Conservation (phyloP, 1,284 basidiomycete species). For the Thelephora terrestris region DNA sequence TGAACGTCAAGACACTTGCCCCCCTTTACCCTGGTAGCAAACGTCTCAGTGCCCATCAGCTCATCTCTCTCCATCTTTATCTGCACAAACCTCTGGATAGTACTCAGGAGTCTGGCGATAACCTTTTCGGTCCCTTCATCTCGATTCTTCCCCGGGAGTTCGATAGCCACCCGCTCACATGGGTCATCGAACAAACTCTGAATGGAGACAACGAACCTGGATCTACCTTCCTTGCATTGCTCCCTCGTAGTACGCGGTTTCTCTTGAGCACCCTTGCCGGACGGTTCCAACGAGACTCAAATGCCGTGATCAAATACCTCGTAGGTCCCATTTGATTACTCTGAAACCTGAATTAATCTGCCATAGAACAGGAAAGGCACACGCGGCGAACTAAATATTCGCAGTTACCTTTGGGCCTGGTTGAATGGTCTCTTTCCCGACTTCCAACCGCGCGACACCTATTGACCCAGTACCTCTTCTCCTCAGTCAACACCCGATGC, state of each 20-base stretch:
- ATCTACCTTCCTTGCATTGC: constrained; percentile 24
- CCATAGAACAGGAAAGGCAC: neutral
- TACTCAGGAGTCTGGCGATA: constrained; percentile 36
- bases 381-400: neutral
- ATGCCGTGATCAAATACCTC: constrained; percentile 34
- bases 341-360: neutral
- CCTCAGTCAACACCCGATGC: constrained; percentile 77
- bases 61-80: constrained; percentile 41
- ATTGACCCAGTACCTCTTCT: constrained; percentile 8
- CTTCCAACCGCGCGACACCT: constrained; percentile 5
- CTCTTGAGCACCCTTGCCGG: constrained; percentile 38
- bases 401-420: constrained; percentile 77
- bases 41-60: constrained; percentile 43
- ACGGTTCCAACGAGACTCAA: constrained; percentile 55
- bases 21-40: constrained; percentile 35
- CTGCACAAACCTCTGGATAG: constrained; percentile 21
- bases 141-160: constrained; percentile 63
- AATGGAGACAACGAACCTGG: constrained; percentile 12
- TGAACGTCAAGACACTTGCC: constrained; percentile 60
- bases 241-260: constrained; percentile 41
- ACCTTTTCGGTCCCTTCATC: constrained; percentile 68
- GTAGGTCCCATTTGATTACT: constrained; percentile 25
- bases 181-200: constrained; percentile 36
- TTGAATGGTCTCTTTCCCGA: constrained; percentile 49
- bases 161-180: constrained; percentile 64